Evolutionary conservation across 805 yeast species (phyloP).

Genomic region (Candida coquimbonensis): DNA sequence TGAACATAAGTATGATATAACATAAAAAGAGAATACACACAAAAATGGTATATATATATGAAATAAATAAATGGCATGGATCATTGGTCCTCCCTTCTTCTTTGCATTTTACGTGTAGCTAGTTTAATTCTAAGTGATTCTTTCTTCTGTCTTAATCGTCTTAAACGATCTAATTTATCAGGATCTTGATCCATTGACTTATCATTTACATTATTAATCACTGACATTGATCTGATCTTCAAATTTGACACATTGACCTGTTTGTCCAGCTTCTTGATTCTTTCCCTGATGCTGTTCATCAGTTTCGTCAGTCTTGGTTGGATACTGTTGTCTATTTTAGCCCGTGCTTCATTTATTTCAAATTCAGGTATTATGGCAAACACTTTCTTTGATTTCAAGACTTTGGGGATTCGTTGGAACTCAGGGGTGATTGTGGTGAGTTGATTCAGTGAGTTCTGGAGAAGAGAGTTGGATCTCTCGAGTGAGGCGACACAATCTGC

Average conservation of each 20-base stretch:
- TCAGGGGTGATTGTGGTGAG: conserved; percentile 31
- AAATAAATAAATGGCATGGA: conserved; percentile 6
- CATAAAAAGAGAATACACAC: not conserved
- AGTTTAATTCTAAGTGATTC: conserved; percentile 37
- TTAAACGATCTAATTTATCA: conserved; percentile 31
- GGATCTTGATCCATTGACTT: conserved; percentile 25
- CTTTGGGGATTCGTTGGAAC: conserved; percentile 30
- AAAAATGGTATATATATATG: too few relatives aligned
- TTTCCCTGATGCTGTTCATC: conserved; percentile 26
- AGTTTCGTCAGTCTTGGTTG: conserved; percentile 36
- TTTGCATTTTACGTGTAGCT: conserved; percentile 23
- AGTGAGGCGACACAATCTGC: conserved; percentile 28
- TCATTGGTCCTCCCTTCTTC: conserved; percentile 16
- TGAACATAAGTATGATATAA: conserved; percentile 20
- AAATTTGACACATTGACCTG: conserved; percentile 24
- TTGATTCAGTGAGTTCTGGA: conserved; percentile 27
- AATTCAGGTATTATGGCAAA: conserved; percentile 46
- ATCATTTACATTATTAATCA: too few relatives aligned
- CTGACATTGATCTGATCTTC: conserved; percentile 30
- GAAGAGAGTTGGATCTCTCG: conserved; percentile 27
- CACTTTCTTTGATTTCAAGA: conserved; percentile 38
- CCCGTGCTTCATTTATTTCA: conserved; percentile 36
- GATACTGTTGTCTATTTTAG: conserved; percentile 29
- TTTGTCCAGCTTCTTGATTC: conserved; percentile 28
- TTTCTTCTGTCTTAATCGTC: conserved; percentile 35